Base-by-base conservation (phyloP, 176 grass and related monocot species). In the Aegilops longissima region DNA sequence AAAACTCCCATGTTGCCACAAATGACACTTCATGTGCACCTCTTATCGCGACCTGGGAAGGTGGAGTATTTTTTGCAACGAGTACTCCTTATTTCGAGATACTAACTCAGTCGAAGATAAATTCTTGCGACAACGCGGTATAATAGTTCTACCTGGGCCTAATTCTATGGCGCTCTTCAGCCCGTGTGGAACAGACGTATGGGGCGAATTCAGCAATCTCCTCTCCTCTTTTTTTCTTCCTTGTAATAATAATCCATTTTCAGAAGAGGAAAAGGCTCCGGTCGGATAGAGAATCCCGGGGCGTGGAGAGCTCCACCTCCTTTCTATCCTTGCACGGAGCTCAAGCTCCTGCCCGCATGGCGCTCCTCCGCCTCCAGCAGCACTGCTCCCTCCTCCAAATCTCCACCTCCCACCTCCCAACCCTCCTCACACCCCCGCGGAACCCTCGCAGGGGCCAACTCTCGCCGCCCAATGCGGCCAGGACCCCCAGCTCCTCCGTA, bases 351-450 rank as follows among this genome's bases (percentile, higher is more conserved):
- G 85, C 68, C 12, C 3, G 61, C 77, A 97, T 97, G 95, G 83
- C 88, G 82, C 90, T 87, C 80, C 88, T 95, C 84, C 78, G 63
- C 18, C 38, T 83, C 78, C 76, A 76, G 29, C 35, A 90, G 11
- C 80, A 80, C 40, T 80, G 23, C 58, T 80, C 86, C 52, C 85
- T 82, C 67, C 51, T 90, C 83, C 87, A 80, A 76, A 85, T 81
- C 74, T 79, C 68, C 70, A 29, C 25, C 68, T 87, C 56, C 76
- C 52, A 29, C 36, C 66, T 86, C 39, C 49, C 49, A 54, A 87
- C 66, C 39, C 52, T 61, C 8, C 51, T 81, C 76, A 75, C 70
- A 1, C 25, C 40, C 40, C 16, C 40, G 9, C 52, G 71, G n/a
- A 85, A 59, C 29, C 64, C 18, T 78, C 78, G 77, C 70, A 65